Evolutionary conservation across 2,329 filamentous ascomycete genomes (phyloP).

Genomic region (Pseudogymnoascus sp.): DNA sequence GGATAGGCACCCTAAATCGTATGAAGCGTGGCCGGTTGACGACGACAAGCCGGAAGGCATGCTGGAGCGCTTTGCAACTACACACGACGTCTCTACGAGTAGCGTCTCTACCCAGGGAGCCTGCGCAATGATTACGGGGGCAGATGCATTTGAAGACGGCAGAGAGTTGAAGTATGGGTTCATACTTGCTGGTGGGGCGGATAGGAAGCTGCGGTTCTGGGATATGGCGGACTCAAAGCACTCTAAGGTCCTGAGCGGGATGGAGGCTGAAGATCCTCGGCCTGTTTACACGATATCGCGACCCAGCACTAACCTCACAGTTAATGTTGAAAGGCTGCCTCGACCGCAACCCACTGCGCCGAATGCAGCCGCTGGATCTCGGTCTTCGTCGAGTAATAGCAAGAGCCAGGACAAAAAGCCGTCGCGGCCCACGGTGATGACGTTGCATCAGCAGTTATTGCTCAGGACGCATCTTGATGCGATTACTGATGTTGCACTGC

Average conservation of each 20-base stretch:
- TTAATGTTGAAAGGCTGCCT: conserved; percentile 53
- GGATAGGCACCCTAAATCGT: conserved; percentile 48
- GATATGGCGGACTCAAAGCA: conserved; percentile 72
- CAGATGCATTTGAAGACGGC: conserved; percentile 62
- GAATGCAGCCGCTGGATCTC: conserved; percentile 25
- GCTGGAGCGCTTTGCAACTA: conserved; percentile 75
- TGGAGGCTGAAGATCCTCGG: conserved; percentile 60
- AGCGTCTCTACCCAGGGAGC: conserved; percentile 59
- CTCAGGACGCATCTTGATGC: conserved; percentile 81
- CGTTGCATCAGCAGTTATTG: conserved; percentile 77
- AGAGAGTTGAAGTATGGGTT: conserved; percentile 72
- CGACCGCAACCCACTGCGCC: conserved; percentile 25
- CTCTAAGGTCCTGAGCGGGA: conserved; percentile 73
- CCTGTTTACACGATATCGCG: conserved; percentile 65
- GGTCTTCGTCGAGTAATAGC: conserved; percentile 25
- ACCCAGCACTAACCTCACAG: conserved; percentile 53
- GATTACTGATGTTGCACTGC: conserved; percentile 77
- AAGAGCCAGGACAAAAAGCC: conserved; percentile 35
- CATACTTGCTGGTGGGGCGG: conserved; percentile 78
- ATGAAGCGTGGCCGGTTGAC: conserved; percentile 83
- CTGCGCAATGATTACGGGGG: conserved; percentile 65
- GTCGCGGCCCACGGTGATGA: conserved; percentile 76
- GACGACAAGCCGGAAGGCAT: conserved; percentile 83
- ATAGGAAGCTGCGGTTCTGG: conserved; percentile 92
- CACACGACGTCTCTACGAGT: conserved; percentile 54